These are phyloP conservation scores for Bidens hawaiensis DNA, from an alignment of 140 eudicot species.

Conservation along the genomic window DNA sequence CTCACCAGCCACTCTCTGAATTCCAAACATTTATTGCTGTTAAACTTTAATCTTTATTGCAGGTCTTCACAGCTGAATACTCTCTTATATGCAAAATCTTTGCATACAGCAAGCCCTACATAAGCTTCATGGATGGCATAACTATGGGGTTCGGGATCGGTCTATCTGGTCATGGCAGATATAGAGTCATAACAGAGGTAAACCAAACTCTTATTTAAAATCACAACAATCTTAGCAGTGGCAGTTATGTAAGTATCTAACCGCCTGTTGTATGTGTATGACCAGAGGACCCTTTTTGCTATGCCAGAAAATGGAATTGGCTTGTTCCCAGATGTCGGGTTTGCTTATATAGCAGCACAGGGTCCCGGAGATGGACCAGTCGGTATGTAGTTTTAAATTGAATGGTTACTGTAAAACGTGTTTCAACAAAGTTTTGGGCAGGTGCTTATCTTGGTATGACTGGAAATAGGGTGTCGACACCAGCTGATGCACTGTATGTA, in stretches of 20 bases:
- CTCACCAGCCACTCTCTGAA: too few relatives aligned
- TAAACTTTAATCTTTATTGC: conserved; percentile 12
- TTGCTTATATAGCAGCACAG: conserved; percentile 81
- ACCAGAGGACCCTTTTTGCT: conserved; percentile 86
- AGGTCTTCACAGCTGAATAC: conserved; percentile 88
- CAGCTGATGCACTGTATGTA: conserved; percentile 88
- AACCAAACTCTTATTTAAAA: neutral
- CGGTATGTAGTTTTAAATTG: conserved; percentile 39
- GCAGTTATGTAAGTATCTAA: neutral
- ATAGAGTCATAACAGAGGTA: conserved; percentile 83
- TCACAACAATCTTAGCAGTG: neutral
- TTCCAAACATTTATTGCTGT: neutral
- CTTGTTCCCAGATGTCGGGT: conserved; percentile 94
- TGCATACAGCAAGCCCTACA: conserved; percentile 80
- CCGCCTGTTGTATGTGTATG: neutral
- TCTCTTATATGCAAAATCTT: conserved; percentile 78
- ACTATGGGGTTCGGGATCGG: conserved; percentile 99
- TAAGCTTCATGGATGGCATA: conserved; percentile 91
- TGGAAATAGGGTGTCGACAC: conserved; percentile 78
- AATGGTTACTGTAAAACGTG: neutral
- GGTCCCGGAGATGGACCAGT: conserved; percentile 93
- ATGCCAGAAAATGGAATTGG: conserved; percentile 98
- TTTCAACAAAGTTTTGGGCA: conserved; percentile 22
- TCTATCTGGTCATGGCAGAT: conserved; percentile 89
- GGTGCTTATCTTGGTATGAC: conserved; percentile 98